Percentiles rank a stretch among this genome's conserved stretches.
phyloP scores from a whole-genome alignment of 306 rosid genomes.

The Hylodesmum podocarpum region DNA sequence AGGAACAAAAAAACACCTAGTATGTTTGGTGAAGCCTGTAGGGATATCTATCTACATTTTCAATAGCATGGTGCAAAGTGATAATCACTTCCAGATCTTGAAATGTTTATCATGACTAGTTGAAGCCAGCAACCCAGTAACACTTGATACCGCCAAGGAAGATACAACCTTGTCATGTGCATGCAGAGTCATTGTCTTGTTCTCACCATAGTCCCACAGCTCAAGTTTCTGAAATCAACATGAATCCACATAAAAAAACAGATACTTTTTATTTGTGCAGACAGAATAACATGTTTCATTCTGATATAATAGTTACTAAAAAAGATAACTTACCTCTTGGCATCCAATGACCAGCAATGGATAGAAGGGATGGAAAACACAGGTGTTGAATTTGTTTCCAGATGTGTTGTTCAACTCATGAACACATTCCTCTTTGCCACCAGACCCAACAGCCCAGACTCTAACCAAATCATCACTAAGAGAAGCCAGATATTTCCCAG shows the following conservation, averaged over 20 bases:
- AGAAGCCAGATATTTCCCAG: conserved; percentile 75
- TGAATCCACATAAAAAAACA: conserved; percentile 14
- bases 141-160: conserved; percentile 60
- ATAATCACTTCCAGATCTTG: conserved; percentile 73
- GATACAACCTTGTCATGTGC: conserved; percentile 70
- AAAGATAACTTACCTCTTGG: conserved; percentile 49
- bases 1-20: conserved; percentile 1
- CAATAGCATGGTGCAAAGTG: background rate
- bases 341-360: conserved; percentile 63
- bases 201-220: conserved; percentile 67
- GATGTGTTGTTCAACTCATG: conserved; percentile 43
- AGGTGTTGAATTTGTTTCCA: conserved; percentile 50
- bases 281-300: background rate
- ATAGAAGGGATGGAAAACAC: conserved; percentile 68
- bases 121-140: conserved; percentile 66
- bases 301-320: background rate
- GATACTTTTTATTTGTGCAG: background rate
- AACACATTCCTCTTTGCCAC: conserved; percentile 49
- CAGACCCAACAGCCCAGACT: conserved; percentile 62
- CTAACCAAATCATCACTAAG: conserved; percentile 62
- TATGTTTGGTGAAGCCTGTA: background rate
- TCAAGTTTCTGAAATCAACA: conserved; percentile 49
- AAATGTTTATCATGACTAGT: conserved; percentile 65
- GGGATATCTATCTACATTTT: background rate
- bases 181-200: conserved; percentile 44